Conservation (phyloP, 768 basidiomycete species). For the Mycena crocata region DNA sequence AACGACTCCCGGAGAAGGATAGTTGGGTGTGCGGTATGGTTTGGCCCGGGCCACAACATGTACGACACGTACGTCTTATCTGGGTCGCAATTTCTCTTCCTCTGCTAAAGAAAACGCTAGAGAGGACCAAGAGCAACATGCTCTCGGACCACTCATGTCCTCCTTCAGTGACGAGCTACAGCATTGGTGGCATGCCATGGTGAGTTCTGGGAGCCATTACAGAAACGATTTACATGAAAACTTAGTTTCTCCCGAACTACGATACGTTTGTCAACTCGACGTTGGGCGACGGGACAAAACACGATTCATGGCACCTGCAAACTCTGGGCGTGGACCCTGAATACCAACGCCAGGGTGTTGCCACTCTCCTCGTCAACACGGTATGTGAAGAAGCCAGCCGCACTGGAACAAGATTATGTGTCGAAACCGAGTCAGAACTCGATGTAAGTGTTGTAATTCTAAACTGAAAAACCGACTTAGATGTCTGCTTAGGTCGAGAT, state of each 20-base stretch:
- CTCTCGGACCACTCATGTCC: constrained; percentile 19
- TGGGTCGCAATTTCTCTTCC: neutral
- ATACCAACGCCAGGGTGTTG: constrained; percentile 10
- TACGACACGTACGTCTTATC: constrained; percentile 4
- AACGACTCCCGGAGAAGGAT: neutral
- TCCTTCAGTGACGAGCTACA: constrained; percentile 12
- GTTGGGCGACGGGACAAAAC: constrained; percentile 12
- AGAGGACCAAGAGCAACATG: constrained; percentile 8
- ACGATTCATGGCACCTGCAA: constrained; percentile 21
- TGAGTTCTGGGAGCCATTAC: neutral
- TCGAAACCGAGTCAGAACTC: neutral
- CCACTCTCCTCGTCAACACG: neutral
- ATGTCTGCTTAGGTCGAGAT: neutral
- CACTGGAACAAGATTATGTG: neutral
- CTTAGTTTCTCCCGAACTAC: constrained; percentile 18
- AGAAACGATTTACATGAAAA: neutral
- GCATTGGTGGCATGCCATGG: constrained; percentile 13
- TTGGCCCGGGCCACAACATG: constrained; percentile 12
- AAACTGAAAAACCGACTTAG: neutral
- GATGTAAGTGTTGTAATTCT: constrained; percentile 42
- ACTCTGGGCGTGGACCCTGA: constrained; percentile 23
- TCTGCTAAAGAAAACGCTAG: neutral
- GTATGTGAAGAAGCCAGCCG: neutral
- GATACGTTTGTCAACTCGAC: constrained; percentile 5
- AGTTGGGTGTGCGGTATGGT: constrained; percentile 17